Conservation (phyloP, 2,329 filamentous ascomycete species). For the Alternaria gansuensis region DNA sequence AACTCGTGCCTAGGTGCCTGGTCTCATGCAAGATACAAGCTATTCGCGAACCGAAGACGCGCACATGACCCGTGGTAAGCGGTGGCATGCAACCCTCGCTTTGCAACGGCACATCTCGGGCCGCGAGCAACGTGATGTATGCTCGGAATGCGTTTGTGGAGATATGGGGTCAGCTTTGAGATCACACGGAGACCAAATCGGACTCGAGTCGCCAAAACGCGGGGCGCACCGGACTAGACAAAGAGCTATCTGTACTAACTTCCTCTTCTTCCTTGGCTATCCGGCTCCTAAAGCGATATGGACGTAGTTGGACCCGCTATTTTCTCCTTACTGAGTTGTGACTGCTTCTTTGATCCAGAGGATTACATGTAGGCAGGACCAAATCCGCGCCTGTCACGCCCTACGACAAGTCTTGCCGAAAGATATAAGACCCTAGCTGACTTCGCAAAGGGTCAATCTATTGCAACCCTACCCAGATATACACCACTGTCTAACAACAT, state of each 20-base stretch:
- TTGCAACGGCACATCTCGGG: constrained; percentile 46
- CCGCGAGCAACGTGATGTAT: constrained; percentile 27
- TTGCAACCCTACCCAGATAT: background rate
- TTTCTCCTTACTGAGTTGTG: constrained; percentile 14
- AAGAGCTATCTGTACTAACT: constrained; percentile 13
- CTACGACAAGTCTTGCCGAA: constrained; percentile 17
- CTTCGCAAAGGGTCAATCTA: constrained; percentile 5
- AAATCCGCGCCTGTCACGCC: constrained; percentile 12
- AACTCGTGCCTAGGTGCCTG: constrained; percentile 7
- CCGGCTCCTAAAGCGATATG: constrained; percentile 4
- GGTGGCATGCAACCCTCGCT: constrained; percentile 37
- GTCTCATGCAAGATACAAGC: constrained; percentile 38
- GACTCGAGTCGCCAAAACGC: constrained; percentile 16
- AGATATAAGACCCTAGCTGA: constrained; percentile 5
- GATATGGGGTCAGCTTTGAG: constrained; percentile 19
- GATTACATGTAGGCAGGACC: constrained; percentile 10
- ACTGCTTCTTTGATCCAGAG: constrained; percentile 8
- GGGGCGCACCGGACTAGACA: constrained; percentile 24
- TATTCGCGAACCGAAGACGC: constrained; percentile 17
- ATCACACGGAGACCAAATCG: constrained; percentile 12
- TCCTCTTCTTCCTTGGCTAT: constrained; percentile 12
- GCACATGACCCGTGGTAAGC: constrained; percentile 40
- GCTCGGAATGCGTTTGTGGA: constrained; percentile 15
- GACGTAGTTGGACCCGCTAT: constrained; percentile 11
- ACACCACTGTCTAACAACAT: constrained; percentile 22